These are phyloP conservation scores for Suhomyces taliae DNA, from an alignment of 1,139 yeast genomes.

Conservation along the genomic window DNA sequence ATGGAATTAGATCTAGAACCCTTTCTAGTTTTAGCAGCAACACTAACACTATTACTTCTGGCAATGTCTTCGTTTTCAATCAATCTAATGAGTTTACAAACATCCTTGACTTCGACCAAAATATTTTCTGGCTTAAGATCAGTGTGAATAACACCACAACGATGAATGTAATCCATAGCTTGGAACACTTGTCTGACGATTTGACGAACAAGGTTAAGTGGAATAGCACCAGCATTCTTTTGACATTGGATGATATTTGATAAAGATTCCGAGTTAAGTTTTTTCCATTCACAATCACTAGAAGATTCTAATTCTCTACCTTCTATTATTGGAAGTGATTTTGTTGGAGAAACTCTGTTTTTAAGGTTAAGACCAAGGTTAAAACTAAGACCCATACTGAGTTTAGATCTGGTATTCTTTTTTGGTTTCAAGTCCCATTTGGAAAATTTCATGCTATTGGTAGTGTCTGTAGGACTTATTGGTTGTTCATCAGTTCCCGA, in stretches of 20 bases:
- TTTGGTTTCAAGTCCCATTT: conserved; percentile 25
- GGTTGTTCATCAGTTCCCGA: conserved; percentile 1
- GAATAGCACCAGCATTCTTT: conserved; percentile 56
- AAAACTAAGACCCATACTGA: conserved; percentile 25
- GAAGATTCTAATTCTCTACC: conserved; percentile 4
- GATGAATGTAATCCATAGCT: conserved; percentile 79
- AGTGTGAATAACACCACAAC: conserved; percentile 89
- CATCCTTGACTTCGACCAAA: conserved; percentile 76
- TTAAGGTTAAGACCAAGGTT: conserved; percentile 10
- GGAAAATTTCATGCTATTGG: conserved; percentile 16
- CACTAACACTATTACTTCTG: conserved; percentile 8
- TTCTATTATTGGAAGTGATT: conserved; percentile 2
- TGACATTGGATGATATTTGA: conserved; percentile 14
- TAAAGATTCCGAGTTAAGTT: conserved; percentile 15
- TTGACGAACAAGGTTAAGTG: conserved; percentile 72
- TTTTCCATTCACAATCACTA: conserved; percentile 8
- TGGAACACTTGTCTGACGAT: conserved; percentile 75
- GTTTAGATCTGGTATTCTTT: conserved; percentile 26
- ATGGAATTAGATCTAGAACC: conserved; percentile 1
- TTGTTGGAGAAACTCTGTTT: conserved; percentile 3
- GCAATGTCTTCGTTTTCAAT: conserved; percentile 51
- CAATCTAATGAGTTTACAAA: conserved; percentile 61
- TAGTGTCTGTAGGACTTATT: conserved; percentile 7
- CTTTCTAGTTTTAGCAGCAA: conserved; percentile 4
- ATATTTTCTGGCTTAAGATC: conserved; percentile 90